Evolutionary conservation across 352 stramenopile genomes (phyloP).

Genomic region (Phytophthora agathidicida): DNA sequence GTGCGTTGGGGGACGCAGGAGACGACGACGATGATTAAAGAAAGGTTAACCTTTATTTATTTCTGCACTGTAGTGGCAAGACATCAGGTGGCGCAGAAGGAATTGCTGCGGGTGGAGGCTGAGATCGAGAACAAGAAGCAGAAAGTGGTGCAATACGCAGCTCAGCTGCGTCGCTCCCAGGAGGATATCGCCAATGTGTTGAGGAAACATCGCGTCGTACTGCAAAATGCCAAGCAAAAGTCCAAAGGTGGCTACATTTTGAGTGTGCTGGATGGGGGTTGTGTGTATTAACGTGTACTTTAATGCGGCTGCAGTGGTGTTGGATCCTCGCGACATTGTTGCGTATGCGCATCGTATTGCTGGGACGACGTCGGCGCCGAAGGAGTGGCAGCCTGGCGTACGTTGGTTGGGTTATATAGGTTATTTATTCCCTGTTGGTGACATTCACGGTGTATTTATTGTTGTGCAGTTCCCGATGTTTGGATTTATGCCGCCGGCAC

Average conservation of each 20-base stretch:
- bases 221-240: slow-evolving; percentile 63
- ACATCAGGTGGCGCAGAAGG: slow-evolving; percentile 77
- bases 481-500: slow-evolving; percentile 85
- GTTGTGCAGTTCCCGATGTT: slow-evolving; percentile 79
- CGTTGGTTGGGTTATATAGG: slow-evolving; percentile 5
- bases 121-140: slow-evolving; percentile 78
- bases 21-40: not conserved
- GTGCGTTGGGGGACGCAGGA: slow-evolving; percentile 32
- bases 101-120: slow-evolving; percentile 57
- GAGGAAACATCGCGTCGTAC: slow-evolving; percentile 65
- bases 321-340: slow-evolving; percentile 74
- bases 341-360: slow-evolving; percentile 86
- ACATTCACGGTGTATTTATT: not conserved
- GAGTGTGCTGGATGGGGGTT: not conserved
- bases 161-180: slow-evolving; percentile 67
- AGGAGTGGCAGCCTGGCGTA: slow-evolving; percentile 82
- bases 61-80: slow-evolving; percentile 56
- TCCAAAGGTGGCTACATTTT: slow-evolving; percentile 41
- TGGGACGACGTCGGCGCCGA: slow-evolving; percentile 72
- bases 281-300: not conserved
- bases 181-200: slow-evolving; percentile 73
- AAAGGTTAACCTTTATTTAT: too few species aligned
- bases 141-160: slow-evolving; percentile 70
- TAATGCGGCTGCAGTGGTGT: slow-evolving; percentile 41
- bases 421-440: slow-evolving; percentile 1